Base-by-base conservation (phyloP, 371 early-diverging fungal species). In the Coemansia sp. region DNA sequence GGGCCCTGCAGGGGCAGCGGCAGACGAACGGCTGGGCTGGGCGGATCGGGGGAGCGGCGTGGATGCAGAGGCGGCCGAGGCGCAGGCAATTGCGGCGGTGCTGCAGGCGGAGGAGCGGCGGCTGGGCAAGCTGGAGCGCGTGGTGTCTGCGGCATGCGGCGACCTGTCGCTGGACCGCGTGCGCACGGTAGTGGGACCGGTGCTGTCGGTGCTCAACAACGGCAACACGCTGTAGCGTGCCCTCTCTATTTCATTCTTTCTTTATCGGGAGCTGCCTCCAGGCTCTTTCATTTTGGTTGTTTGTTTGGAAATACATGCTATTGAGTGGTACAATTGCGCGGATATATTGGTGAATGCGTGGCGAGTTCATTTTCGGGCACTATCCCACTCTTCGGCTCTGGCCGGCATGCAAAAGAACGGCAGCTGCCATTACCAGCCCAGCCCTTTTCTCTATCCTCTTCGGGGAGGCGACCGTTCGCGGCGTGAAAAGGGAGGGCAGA, bases 61-160 rank as follows among this genome's bases (percentile, higher is more conserved):
- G 5, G 68, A 64, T n/a, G 52, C 60, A 6, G 73, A 72, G 57
- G 9, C 52, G 20, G 63, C 60, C 11, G 73, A 72, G 9, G 57
- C 68, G 48, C 48, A 60, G 53, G 68, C 68, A 16, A 59, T 63
- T 20, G 41, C 38, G 13, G 63, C 67, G 13, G 73, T 47, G 57
- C 67, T 76, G 50, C 51, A 36, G 43, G 49, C 43, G 1, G 76
- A 76, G 43, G 67, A 76, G 62, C 61, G 57, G 57, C 55, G 76
- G 34, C 67, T 76, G 55, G 66, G 52, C 47, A 76, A 76, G 68
- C 55, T 76, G 11, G 76, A 76, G 64, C 67, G 68, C 16, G 76
- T 76, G 5, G 72, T 76, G 35, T 41, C 73, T 9, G 76, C 76
- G 13, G 76, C 76, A 7, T 76, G 76, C 41, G 76, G 76, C 30